These are phyloP conservation scores for Mycena floridula DNA, from an alignment of 768 basidiomycete genomes.

Conservation along the genomic window DNA sequence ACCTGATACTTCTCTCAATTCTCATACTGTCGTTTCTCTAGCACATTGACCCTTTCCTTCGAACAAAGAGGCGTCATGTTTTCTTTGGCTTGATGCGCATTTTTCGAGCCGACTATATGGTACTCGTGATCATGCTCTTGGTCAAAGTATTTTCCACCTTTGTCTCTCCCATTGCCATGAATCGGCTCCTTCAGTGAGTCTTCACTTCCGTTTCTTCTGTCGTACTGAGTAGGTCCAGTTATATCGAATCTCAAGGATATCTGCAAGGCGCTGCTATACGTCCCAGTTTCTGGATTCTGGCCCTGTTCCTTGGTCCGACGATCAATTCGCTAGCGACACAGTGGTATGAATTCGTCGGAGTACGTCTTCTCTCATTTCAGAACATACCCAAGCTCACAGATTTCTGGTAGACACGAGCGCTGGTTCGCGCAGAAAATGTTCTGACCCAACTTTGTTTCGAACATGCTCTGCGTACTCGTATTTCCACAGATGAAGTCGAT, in stretches of 20 bases:
- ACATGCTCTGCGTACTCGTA: slow-evolving; percentile 25
- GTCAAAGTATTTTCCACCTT: slow-evolving; percentile 21
- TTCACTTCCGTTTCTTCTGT: too few relatives aligned
- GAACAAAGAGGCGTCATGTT: slow-evolving; percentile 7
- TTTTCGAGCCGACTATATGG: slow-evolving; percentile 26
- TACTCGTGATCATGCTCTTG: slow-evolving; percentile 21
- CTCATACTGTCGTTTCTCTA: not conserved
- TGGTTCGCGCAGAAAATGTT: too few relatives aligned
- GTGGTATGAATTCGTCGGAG: slow-evolving; percentile 26
- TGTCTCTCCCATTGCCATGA: slow-evolving; percentile 34
- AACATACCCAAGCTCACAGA: too few relatives aligned
- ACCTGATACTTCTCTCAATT: slow-evolving; percentile 19
- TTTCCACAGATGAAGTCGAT: slow-evolving; percentile 56
- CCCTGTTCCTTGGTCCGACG: slow-evolving; percentile 29
- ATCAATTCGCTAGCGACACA: slow-evolving; percentile 29
- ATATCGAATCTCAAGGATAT: slow-evolving; percentile 26
- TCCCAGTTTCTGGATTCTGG: slow-evolving; percentile 59
- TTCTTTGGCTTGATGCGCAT: slow-evolving; percentile 29
- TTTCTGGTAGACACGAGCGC: too few relatives aligned
- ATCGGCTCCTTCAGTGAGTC: slow-evolving; percentile 31
- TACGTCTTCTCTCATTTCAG: not conserved
- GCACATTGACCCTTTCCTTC: slow-evolving; percentile 17
- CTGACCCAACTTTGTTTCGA: not conserved
- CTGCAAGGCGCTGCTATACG: slow-evolving; percentile 39
- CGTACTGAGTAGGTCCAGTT: not conserved